Evolutionary conservation across 257 asterid species (phyloP).

Genomic region (Buddleja alternifolia): DNA sequence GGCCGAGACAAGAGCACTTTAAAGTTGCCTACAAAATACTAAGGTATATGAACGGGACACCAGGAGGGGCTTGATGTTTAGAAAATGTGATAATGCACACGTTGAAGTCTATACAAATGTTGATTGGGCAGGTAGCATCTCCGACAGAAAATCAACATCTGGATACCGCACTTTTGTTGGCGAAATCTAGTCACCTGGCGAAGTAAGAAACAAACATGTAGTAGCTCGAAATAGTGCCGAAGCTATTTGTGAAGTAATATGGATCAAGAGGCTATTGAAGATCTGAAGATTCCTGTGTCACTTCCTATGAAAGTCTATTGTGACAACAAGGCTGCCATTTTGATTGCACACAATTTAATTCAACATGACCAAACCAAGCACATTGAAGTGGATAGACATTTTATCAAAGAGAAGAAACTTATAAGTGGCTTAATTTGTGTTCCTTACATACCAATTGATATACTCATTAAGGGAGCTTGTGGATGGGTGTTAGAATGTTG

Average conservation of each 20-base stretch:
- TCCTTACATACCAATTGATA: not conserved
- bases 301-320: not conserved
- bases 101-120: not conserved
- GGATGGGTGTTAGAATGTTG: no score
- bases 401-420: no score
- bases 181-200: constrained; percentile 17
- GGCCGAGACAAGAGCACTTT: not conserved
- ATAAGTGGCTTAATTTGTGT: not conserved
- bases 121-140: constrained; percentile 1
- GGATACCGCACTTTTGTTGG: not conserved
- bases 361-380: not conserved
- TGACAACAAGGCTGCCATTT: not conserved
- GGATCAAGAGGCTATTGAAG: not conserved
- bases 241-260: not conserved
- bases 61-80: no score
- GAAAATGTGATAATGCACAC: no score
- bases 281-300: not conserved
- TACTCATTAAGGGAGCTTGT: no score
- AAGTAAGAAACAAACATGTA: constrained; percentile 1
- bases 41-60: constrained; percentile 6
- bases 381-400: no score
- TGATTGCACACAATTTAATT: not conserved
- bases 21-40: not conserved
- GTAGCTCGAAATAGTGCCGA: no score
- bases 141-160: constrained; percentile 4